These are phyloP conservation scores for Dioszegia crocea DNA, from an alignment of 768 basidiomycete genomes.

Conservation along the genomic window DNA sequence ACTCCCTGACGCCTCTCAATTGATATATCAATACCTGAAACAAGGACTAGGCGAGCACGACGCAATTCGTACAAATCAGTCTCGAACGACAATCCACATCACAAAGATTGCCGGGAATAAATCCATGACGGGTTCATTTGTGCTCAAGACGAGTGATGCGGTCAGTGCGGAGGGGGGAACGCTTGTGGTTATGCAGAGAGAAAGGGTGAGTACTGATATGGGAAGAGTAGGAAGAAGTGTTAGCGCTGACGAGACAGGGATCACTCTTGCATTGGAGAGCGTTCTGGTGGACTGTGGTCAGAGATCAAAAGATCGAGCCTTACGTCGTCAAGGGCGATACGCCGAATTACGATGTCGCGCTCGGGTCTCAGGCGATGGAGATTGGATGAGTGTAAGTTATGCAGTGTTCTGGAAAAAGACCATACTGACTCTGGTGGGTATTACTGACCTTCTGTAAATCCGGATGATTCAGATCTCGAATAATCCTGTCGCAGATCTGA, in stretches of 20 bases:
- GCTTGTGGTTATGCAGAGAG: slow-evolving; percentile 28
- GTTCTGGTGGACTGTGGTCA: slow-evolving; percentile 42
- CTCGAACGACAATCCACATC: slow-evolving; percentile 12
- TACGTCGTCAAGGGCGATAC: slow-evolving; percentile 35
- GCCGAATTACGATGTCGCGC: neutral
- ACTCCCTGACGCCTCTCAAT: slow-evolving; percentile 15
- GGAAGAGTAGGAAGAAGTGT: neutral
- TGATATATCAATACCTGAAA: slow-evolving; percentile 22
- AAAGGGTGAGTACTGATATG: slow-evolving; percentile 17
- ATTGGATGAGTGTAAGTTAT: too few species aligned
- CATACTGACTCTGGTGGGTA: too few species aligned
- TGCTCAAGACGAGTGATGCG: slow-evolving; percentile 18
- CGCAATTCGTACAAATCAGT: slow-evolving; percentile 5
- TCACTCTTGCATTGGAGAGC: slow-evolving; percentile 42
- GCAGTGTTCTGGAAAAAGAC: too few species aligned
- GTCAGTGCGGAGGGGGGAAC: slow-evolving; percentile 19
- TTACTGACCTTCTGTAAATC: too few species aligned
- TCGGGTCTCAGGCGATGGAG: neutral
- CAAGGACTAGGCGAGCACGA: slow-evolving; percentile 24
- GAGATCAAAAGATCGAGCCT: slow-evolving; percentile 31
- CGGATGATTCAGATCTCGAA: too few species aligned
- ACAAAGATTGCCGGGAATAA: slow-evolving; percentile 32
- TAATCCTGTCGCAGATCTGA: too few species aligned
- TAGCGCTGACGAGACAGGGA: slow-evolving; percentile 27
- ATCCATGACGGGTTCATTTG: slow-evolving; percentile 24